Base-by-base conservation (phyloP, 768 basidiomycete genomes). In the Leucocoprinus sp. region DNA sequence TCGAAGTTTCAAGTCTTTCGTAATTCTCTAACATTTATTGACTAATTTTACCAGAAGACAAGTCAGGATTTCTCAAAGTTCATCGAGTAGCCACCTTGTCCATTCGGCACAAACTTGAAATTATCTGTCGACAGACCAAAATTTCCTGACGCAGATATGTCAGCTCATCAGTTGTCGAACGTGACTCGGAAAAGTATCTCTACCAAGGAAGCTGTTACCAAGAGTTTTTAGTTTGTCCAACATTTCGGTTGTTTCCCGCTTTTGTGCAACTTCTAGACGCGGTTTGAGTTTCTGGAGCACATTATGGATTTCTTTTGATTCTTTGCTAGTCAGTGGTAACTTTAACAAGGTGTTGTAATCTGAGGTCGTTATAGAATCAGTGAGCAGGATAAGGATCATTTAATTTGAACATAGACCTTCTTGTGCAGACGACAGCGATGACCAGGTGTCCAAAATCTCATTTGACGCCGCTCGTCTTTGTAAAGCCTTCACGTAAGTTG, bases 111-210 rank as follows among this genome's bases (percentile, higher is more conserved):
- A 56, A 99, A 90, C 65, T 98, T 86, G 75, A 98, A 98, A 66
- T 95, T 98, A 59, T 98, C 83, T 0, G 93, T 97, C 11, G 85
- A 92, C 52, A 98, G 62, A 14, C 96, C 95, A 58, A 98, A 98
- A 50, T 86, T 88, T 2, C 91, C 90, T 93, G 53, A 2, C 15
- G 37, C 6, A 18, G 17, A 26, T n/a, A n/a, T 9, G 26, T 29
- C 15, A 45, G 48, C 15, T 41, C 38, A 12, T 45, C 23, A 22
- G 21, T 12, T 26, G 23, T 24, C 21, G 35, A n/a, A 22, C 4
- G 11, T 33, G 18, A 14, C 31, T 5, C 28, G 5, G 14, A 1
- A 37, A 14, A 18, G 18, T 7, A 15, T 11, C 53, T 74, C 45
- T 55, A 82, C 95, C 93, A 15, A 99, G 70, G 37, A 99, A 69